A percentile compares a stretch with the other conserved stretches of the same genome.
Conservation (phyloP, 495 filamentous ascomycete genomes). For the Hypoxylon rickii region DNA sequence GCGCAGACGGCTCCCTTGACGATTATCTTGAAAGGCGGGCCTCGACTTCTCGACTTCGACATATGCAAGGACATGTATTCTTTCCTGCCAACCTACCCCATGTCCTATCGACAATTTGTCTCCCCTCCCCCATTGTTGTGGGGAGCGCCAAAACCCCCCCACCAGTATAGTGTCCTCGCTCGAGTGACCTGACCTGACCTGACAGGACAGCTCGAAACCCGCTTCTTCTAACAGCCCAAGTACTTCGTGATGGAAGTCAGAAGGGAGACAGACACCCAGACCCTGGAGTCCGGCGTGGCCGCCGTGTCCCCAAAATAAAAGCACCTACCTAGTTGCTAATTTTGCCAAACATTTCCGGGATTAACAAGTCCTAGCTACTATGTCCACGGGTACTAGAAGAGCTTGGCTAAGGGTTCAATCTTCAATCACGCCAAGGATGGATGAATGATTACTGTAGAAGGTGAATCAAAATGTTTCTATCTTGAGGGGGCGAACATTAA, state of each 20-base stretch:
- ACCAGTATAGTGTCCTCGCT: slow-evolving; percentile 19
- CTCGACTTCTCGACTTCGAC: slow-evolving; percentile 33
- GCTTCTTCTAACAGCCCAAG: slow-evolving; percentile 16
- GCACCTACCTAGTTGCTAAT: slow-evolving; percentile 2
- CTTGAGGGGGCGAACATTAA: slow-evolving; percentile 21
- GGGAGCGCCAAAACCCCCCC: slow-evolving; percentile 26
- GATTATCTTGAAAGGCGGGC: slow-evolving; percentile 21
- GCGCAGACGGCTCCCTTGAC: slow-evolving; percentile 23
- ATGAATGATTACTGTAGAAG: slow-evolving; percentile 27
- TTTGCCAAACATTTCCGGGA: slow-evolving; percentile 13
- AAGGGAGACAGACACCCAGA: no score
- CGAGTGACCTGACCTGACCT: slow-evolving; percentile 1
- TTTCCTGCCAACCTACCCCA: not conserved
- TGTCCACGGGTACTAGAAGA: no score
- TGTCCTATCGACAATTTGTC: not conserved
- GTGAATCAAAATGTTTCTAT: slow-evolving; percentile 18
- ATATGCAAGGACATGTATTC: not conserved
- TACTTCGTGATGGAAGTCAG: slow-evolving; percentile 16
- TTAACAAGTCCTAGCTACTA: slow-evolving; percentile 3
- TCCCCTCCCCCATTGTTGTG: slow-evolving; percentile 24
- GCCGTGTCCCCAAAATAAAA: slow-evolving; percentile 4
- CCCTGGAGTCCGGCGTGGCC: slow-evolving; percentile 1
- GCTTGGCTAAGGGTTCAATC: slow-evolving; percentile 4
- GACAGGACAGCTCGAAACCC: not conserved
- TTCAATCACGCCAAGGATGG: slow-evolving; percentile 5